A percentile compares a stretch with the other conserved stretches of the same genome.
Conservation (phyloP, 192 early-diverging fungal genomes). For the Cladochytrium replicatum region DNA sequence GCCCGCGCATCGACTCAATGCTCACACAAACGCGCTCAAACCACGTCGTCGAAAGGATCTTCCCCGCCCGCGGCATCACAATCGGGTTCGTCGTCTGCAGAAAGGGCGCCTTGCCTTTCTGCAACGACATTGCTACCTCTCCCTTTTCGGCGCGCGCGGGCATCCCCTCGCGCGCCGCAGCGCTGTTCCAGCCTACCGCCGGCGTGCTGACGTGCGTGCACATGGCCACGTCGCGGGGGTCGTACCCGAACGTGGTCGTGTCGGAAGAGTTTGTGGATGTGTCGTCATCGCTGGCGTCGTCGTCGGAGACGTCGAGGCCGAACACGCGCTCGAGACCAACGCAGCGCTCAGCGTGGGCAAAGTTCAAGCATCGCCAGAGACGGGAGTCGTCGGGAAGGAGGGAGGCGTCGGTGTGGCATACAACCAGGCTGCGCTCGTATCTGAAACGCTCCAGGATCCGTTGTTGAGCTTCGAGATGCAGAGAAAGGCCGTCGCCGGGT, state of each 20-base stretch:
- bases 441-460: constrained; percentile 25
- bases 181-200: constrained; percentile 4
- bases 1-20: constrained; percentile 9
- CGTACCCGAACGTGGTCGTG: constrained; percentile 10
- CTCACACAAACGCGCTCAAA: constrained; percentile 39
- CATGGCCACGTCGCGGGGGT: constrained; percentile 12
- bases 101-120: constrained; percentile 10
- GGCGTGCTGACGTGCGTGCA: constrained; percentile 32
- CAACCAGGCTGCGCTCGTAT: constrained; percentile 32
- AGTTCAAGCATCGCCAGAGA: constrained; percentile 39
- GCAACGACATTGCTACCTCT: too few species aligned
- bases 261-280: constrained; percentile 3
- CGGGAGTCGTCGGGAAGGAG: constrained; percentile 27
- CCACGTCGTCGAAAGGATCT: constrained; percentile 22
- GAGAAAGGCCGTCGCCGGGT: not conserved
- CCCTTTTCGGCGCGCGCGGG: not conserved
- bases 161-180: not conserved
- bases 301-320: not conserved
- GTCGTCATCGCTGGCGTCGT: not conserved
- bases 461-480: not conserved
- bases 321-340: not conserved
- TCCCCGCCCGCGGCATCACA: constrained; percentile 15
- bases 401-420: constrained; percentile 35
- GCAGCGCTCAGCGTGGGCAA: too few species aligned
- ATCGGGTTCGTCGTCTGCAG: constrained; percentile 43